Evolutionary conservation across 805 yeast species (phyloP).

Genomic region (Wickerhamiella nectarea): DNA sequence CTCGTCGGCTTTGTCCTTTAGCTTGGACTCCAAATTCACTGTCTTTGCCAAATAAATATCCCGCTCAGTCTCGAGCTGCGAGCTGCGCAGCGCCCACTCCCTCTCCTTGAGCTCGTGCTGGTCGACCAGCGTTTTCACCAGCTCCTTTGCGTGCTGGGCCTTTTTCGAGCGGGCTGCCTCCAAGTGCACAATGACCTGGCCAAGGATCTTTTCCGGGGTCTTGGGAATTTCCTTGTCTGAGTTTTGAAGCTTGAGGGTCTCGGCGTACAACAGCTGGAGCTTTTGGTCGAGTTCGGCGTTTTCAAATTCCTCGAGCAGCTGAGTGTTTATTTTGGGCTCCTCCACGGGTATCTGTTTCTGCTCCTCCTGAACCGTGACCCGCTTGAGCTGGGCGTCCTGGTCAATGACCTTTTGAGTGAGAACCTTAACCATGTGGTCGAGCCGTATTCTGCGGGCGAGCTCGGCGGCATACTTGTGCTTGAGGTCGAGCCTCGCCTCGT

Average conservation of each 20-base stretch:
- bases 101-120: constrained; percentile 11
- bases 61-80: background rate
- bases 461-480: constrained; percentile 11
- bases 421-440: constrained; percentile 11
- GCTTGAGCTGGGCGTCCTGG: constrained; percentile 5
- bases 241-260: constrained; percentile 9
- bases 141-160: constrained; percentile 10
- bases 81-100: constrained; percentile 7
- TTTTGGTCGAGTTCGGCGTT: constrained; percentile 10
- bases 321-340: background rate
- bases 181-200: constrained; percentile 8
- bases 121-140: constrained; percentile 9
- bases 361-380: background rate
- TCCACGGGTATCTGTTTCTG: background rate
- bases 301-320: background rate
- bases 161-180: constrained; percentile 9
- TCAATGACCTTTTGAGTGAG: constrained; percentile 8
- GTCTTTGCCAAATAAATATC: constrained; percentile 5
- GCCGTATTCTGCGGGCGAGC: constrained; percentile 9
- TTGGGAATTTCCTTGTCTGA: constrained; percentile 9
- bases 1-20: constrained; percentile 4
- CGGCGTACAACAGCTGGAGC: constrained; percentile 8
- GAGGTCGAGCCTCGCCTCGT: constrained; percentile 9
- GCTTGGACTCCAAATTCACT: background rate
- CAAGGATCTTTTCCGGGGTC: constrained; percentile 10